These are phyloP conservation scores for Penstemon barbatus DNA, from an alignment of 257 asterid species.

Conservation along the genomic window DNA sequence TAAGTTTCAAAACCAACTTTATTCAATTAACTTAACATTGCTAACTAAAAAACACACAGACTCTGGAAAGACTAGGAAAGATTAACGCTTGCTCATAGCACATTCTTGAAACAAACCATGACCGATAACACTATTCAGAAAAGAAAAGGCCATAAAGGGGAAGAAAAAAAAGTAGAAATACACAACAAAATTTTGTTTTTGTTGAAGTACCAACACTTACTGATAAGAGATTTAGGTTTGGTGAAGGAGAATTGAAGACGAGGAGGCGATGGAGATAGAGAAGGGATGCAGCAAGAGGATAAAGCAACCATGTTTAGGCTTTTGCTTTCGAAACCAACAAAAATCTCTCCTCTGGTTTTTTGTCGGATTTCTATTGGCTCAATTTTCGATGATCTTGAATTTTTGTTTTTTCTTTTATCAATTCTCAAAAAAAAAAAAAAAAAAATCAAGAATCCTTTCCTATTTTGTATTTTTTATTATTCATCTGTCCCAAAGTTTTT, in stretches of 20 bases:
- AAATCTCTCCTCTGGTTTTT: constrained; percentile 9
- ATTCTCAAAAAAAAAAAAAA: too few relatives aligned
- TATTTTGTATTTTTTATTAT: too few relatives aligned
- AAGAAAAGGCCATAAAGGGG: background rate
- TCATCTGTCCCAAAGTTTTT: too few relatives aligned
- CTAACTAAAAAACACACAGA: too few relatives aligned
- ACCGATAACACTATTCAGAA: background rate
- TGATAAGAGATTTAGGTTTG: constrained; percentile 36
- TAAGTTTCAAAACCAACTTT: too few relatives aligned
- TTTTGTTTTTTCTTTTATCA: background rate
- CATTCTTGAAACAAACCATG: background rate
- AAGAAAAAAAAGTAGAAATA: background rate
- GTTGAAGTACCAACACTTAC: constrained; percentile 36
- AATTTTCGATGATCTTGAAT: background rate
- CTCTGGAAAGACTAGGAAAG: too few relatives aligned
- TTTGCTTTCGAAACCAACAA: constrained; percentile 7
- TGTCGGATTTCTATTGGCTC: constrained; percentile 33
- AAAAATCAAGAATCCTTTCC: too few relatives aligned
- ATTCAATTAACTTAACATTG: too few relatives aligned
- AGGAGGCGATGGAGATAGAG: constrained; percentile 33
- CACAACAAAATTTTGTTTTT: background rate
- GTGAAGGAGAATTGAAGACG: constrained; percentile 34
- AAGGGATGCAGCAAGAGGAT: constrained; percentile 43
- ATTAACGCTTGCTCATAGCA: too few relatives aligned
- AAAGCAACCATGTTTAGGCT: constrained; percentile 39